Percentiles rank a stretch among this genome's conserved stretches.
phyloP scores from a whole-genome alignment of 2,329 filamentous ascomycete genomes.

The Epichloe glyceriae region DNA sequence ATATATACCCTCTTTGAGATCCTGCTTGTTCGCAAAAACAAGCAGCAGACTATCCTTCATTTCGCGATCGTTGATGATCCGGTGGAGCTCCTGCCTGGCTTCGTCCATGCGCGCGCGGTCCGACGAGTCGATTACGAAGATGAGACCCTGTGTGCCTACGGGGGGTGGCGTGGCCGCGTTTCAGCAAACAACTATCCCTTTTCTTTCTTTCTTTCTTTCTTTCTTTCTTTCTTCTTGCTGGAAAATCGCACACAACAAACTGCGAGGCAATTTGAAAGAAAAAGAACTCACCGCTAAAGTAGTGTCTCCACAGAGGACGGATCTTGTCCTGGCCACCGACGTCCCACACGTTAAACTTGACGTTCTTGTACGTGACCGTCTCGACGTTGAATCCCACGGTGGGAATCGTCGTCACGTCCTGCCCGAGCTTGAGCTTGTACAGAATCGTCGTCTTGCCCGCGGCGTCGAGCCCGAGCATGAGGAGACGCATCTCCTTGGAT shows the following conservation, averaged over 20 bases:
- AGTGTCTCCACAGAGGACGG: slow-evolving; percentile 91
- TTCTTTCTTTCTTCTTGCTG: no score
- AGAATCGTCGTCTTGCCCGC: slow-evolving; percentile 98
- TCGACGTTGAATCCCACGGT: slow-evolving; percentile 99
- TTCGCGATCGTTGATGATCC: slow-evolving; percentile 95
- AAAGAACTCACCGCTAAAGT: slow-evolving; percentile 59
- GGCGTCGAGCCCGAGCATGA: slow-evolving; percentile 96
- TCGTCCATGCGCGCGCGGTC: slow-evolving; percentile 87
- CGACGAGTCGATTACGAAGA: slow-evolving; percentile 96
- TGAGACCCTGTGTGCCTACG: slow-evolving; percentile 84
- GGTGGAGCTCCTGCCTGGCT: slow-evolving; percentile 83
- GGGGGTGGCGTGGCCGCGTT: not conserved
- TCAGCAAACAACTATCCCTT: not conserved
- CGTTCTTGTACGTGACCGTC: slow-evolving; percentile 97
- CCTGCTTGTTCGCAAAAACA: slow-evolving; percentile 99
- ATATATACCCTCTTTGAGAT: slow-evolving; percentile 62
- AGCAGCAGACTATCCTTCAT: slow-evolving; percentile 90
- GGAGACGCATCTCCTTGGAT: slow-evolving; percentile 95
- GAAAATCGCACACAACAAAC: no score
- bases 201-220: no score
- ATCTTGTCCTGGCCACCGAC: slow-evolving; percentile 99
- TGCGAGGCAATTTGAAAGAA: not conserved
- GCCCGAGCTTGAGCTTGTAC: slow-evolving; percentile 97
- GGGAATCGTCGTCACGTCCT: slow-evolving; percentile 95
- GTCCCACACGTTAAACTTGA: slow-evolving; percentile 99